A percentile compares a stretch with the other conserved stretches of the same genome.
These are phyloP conservation scores for Auriscalpium vulgare DNA, from an alignment of 768 basidiomycete species.

Conservation along the genomic window DNA sequence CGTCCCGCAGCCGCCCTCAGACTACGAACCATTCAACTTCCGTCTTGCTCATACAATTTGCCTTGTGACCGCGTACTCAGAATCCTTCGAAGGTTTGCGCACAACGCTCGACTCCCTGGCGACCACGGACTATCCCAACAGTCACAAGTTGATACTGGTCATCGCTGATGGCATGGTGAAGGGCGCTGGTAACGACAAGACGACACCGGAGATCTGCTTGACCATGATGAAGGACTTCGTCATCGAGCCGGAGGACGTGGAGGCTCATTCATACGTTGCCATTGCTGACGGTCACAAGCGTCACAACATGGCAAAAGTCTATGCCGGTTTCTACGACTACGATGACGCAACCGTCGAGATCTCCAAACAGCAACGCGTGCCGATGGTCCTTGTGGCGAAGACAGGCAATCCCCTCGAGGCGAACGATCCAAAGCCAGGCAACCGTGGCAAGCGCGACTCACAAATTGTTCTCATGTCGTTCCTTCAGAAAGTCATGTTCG, in stretches of 20 bases:
- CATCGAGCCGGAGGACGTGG: conserved; percentile 72
- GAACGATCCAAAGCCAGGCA: conserved; percentile 90
- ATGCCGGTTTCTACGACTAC: conserved; percentile 95
- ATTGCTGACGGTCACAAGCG: conserved; percentile 99
- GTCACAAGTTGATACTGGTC: conserved; percentile 91
- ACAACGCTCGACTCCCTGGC: conserved; percentile 98
- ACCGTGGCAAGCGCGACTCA: conserved; percentile 97
- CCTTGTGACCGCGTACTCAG: conserved; percentile 97
- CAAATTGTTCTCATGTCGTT: conserved; percentile 98
- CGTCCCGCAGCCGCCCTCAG: conserved; percentile 85
- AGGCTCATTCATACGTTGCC: conserved; percentile 93
- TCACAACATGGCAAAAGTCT: conserved; percentile 99
- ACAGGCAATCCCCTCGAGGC: conserved; percentile 86
- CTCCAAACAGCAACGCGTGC: conserved; percentile 94
- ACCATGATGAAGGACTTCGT: conserved; percentile 97
- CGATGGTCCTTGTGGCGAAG: conserved; percentile 93
- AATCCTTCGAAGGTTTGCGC: conserved; percentile 90
- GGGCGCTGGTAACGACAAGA: conserved; percentile 81
- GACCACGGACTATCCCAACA: conserved; percentile 97
- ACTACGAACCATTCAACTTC: conserved; percentile 94
- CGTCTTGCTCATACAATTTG: conserved; percentile 91
- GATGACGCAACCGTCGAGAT: conserved; percentile 83
- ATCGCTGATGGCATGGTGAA: conserved; percentile 99
- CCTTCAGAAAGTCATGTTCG: conserved; percentile 99
- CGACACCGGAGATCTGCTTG: conserved; percentile 91